Conservation (phyloP, 768 basidiomycete species). For the Suillus spraguei region DNA sequence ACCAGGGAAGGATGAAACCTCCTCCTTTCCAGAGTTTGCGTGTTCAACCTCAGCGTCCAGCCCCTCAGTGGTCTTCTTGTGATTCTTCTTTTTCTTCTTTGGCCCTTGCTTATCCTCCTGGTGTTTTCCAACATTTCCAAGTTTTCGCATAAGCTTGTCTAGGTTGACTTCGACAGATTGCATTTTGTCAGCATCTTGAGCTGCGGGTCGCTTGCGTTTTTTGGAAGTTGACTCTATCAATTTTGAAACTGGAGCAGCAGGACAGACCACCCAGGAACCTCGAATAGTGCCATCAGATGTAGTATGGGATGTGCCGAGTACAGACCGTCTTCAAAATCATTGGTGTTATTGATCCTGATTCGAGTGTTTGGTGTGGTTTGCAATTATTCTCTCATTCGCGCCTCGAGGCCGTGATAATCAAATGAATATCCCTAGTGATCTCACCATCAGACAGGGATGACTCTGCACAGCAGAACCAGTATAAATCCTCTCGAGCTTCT, state of each 20-base stretch:
- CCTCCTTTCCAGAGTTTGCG: conserved; percentile 5
- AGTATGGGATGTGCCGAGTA: background rate
- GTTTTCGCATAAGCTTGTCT: conserved; percentile 59
- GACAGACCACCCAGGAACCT: conserved; percentile 73
- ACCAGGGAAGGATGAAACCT: conserved; percentile 3
- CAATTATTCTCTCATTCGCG: background rate
- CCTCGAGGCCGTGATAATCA: background rate
- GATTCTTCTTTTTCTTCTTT: conserved; percentile 25
- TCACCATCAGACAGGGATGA: background rate
- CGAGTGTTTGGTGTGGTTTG: background rate
- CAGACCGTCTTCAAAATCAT: background rate
- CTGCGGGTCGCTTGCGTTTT: conserved; percentile 54
- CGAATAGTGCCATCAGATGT: conserved; percentile 51
- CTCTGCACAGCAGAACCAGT: background rate
- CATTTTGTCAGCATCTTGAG: conserved; percentile 40
- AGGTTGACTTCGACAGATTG: conserved; percentile 51
- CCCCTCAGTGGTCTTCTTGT: background rate
- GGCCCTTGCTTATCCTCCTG: conserved; percentile 17
- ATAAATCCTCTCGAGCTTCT: background rate
- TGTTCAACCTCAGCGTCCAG: background rate
- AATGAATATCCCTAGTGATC: background rate
- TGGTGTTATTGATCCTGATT: background rate
- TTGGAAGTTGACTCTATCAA: conserved; percentile 42
- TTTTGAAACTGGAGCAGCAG: conserved; percentile 42
- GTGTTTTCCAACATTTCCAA: conserved; percentile 31